A percentile compares a stretch with the other conserved stretches of the same genome.
These are phyloP conservation scores for Hyaloscypha finlandica DNA, from an alignment of 495 filamentous ascomycete genomes.

Conservation along the genomic window DNA sequence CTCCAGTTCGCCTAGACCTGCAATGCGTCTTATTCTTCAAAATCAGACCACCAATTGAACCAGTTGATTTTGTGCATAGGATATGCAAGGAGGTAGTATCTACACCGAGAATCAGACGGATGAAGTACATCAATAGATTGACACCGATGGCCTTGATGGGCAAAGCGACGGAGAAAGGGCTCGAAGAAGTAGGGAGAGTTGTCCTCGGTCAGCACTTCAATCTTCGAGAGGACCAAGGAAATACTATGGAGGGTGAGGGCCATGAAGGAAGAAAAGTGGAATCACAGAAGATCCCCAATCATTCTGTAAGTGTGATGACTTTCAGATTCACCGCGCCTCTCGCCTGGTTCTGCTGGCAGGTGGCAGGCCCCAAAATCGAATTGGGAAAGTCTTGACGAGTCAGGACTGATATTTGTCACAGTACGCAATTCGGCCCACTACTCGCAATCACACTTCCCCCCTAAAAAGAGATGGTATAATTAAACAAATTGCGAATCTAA, in stretches of 20 bases:
- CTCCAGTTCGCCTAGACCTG: constrained; percentile 67
- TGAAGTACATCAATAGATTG: constrained; percentile 79
- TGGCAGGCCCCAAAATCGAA: not conserved
- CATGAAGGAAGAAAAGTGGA: constrained; percentile 17
- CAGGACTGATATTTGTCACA: constrained; percentile 34
- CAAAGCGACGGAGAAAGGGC: constrained; percentile 75
- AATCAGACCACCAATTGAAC: constrained; percentile 69
- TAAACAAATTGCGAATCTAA: constrained; percentile 66
- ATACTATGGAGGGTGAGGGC: constrained; percentile 21
- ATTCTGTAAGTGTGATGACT: constrained; percentile 2
- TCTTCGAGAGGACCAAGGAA: constrained; percentile 43
- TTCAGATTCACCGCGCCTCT: not conserved
- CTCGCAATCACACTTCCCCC: constrained; percentile 72
- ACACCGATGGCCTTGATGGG: constrained; percentile 76
- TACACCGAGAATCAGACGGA: constrained; percentile 55
- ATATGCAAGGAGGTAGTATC: constrained; percentile 67
- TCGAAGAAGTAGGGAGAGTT: constrained; percentile 68
- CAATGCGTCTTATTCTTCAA: constrained; percentile 76
- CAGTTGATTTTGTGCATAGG: constrained; percentile 72
- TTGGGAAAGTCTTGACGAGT: constrained; percentile 2
- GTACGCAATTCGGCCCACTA: constrained; percentile 88
- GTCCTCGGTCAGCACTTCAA: constrained; percentile 78
- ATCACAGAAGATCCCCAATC: not conserved
- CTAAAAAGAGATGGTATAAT: constrained; percentile 78
- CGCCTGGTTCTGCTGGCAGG: too few species aligned